Conservation (phyloP, 257 asterid genomes). For the Linderniella brevidens region DNA sequence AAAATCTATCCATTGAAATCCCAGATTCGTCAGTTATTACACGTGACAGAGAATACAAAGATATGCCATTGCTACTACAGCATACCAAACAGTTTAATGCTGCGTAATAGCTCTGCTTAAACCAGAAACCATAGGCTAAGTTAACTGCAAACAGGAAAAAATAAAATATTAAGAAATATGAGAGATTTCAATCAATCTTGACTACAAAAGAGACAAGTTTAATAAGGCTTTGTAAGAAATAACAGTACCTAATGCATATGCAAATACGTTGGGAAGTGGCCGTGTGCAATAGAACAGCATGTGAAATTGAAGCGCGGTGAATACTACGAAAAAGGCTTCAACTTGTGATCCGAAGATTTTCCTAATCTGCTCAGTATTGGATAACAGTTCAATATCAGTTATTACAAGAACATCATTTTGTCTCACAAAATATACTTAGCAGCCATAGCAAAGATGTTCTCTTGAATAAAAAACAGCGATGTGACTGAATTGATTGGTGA, state of each 20-base stretch:
- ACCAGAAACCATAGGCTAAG: constrained; percentile 93
- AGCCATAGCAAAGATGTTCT: too few species aligned
- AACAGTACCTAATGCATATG: constrained; percentile 71
- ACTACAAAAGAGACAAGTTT: too few species aligned
- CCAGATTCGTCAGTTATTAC: constrained; percentile 4
- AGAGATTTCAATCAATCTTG: background rate
- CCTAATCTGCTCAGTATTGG: constrained; percentile 46
- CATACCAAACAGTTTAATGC: constrained; percentile 77
- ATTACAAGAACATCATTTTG: background rate
- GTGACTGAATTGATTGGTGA: too few species aligned
- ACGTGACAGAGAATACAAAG: background rate
- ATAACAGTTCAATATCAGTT: constrained; percentile 8
- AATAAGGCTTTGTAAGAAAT: too few species aligned
- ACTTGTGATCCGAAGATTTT: constrained; percentile 79
- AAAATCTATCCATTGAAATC: constrained; percentile 49
- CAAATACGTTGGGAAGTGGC: constrained; percentile 87
- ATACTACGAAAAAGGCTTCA: constrained; percentile 71
- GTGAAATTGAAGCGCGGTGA: constrained; percentile 84
- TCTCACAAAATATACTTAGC: too few species aligned
- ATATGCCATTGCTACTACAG: constrained; percentile 7
- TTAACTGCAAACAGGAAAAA: constrained; percentile 36
- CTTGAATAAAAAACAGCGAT: too few species aligned
- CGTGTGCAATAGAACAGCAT: constrained; percentile 87
- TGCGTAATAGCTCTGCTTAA: constrained; percentile 52
- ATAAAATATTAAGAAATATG: constrained; percentile 5